A percentile compares a stretch with the other conserved stretches of the same genome.
Conservation (phyloP, 768 basidiomycete species). For the Albatrellus ellisii region DNA sequence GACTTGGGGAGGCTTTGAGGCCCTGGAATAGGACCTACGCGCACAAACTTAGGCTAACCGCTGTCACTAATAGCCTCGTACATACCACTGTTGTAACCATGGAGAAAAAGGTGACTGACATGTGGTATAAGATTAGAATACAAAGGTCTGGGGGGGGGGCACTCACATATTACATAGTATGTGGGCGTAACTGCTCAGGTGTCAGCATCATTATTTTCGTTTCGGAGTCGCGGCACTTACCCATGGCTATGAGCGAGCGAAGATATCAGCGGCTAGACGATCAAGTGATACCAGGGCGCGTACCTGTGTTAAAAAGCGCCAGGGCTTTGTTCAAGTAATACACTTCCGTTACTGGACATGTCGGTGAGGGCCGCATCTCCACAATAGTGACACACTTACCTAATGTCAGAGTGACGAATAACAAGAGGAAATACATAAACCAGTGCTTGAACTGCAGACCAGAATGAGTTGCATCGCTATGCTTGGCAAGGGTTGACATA, state of each 20-base stretch:
- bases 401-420: slow-evolving; percentile 74
- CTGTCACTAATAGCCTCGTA: slow-evolving; percentile 4
- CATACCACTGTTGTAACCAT: slow-evolving; percentile 73
- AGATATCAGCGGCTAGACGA: slow-evolving; percentile 4
- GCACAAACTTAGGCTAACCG: background rate
- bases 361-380: slow-evolving; percentile 9
- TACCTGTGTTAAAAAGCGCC: slow-evolving; percentile 87
- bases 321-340: slow-evolving; percentile 94
- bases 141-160: background rate
- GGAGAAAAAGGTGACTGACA: slow-evolving; percentile 67
- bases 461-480: slow-evolving; percentile 4
- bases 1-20: slow-evolving; percentile 56
- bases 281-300: slow-evolving; percentile 14
- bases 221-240: slow-evolving; percentile 24
- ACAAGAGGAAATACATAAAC: slow-evolving; percentile 84
- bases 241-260: slow-evolving; percentile 38
- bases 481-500: slow-evolving; percentile 19
- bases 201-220: slow-evolving; percentile 15
- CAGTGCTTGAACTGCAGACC: slow-evolving; percentile 66
- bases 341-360: slow-evolving; percentile 63
- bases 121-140: slow-evolving; percentile 4
- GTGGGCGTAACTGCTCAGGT: slow-evolving; percentile 57
- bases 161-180: slow-evolving; percentile 74
- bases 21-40: slow-evolving; percentile 78
- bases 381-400: slow-evolving; percentile 28